Evolutionary conservation across 1,284 basidiomycete genomes (phyloP).

Genomic region (Vanrija sp.): DNA sequence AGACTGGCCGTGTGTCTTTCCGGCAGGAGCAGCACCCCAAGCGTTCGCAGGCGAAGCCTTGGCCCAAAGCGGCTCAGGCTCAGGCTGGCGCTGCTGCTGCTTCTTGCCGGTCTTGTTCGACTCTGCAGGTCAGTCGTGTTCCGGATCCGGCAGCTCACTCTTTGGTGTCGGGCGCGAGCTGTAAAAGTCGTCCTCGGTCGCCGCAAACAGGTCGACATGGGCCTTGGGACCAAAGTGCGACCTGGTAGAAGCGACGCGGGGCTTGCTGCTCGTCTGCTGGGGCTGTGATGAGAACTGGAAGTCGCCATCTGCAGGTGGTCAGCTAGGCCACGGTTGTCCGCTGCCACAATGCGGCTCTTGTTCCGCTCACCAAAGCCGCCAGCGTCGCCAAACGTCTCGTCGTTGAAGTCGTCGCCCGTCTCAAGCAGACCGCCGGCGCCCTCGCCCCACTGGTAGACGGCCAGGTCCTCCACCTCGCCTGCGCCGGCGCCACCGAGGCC

Average conservation of each 20-base stretch:
- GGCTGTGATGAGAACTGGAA: conserved; percentile 70
- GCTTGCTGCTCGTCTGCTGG: conserved; percentile 14
- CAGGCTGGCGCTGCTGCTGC: conserved; percentile 8
- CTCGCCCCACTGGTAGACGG: conserved; percentile 55
- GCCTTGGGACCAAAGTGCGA: conserved; percentile 41
- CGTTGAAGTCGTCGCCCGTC: conserved; percentile 83
- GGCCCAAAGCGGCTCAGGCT: conserved; percentile 25
- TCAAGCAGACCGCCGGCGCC: conserved; percentile 86
- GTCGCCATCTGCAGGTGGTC: conserved; percentile 66
- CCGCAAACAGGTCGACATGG: conserved; percentile 44
- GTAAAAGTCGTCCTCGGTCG: conserved; percentile 49
- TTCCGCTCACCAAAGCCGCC: conserved; percentile 63
- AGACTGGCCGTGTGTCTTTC: not conserved
- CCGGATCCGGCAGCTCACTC: conserved; percentile 23
- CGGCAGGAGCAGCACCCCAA: conserved; percentile 46
- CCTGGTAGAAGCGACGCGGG: conserved; percentile 36
- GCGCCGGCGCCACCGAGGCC: conserved; percentile 48
- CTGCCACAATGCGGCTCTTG: no score
- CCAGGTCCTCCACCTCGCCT: conserved; percentile 63
- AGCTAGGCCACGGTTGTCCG: not conserved
- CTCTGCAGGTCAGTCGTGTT: not conserved
- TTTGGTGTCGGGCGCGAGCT: conserved; percentile 29
- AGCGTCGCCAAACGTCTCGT: conserved; percentile 85
- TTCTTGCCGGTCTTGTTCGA: conserved; percentile 15
- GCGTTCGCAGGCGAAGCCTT: conserved; percentile 44